A percentile compares a stretch with the other conserved stretches of the same genome.
Evolutionary conservation across 306 rosid genomes (phyloP).

Genomic region (Inga laurina): DNA sequence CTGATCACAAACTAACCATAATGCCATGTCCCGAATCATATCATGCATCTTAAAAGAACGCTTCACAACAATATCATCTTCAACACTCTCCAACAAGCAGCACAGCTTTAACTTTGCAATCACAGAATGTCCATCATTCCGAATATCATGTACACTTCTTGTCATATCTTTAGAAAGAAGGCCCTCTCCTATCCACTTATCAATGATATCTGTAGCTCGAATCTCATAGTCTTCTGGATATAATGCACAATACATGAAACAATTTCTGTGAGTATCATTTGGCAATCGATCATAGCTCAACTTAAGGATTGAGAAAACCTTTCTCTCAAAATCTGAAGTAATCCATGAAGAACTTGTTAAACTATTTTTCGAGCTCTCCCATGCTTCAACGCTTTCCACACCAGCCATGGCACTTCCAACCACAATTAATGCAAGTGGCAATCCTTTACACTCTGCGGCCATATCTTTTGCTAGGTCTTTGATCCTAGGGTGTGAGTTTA

Average conservation of each 20-base stretch:
- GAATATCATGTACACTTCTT: not conserved
- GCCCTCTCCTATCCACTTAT: conserved; percentile 13
- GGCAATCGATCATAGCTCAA: conserved; percentile 12
- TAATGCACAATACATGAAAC: conserved; percentile 22
- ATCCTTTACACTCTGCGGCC: not conserved
- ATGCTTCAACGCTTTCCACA: not conserved
- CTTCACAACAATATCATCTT: rapidly evolving
- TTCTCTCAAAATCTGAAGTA: not conserved
- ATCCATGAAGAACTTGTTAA: not conserved
- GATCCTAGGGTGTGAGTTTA: not conserved
- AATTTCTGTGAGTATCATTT: not conserved
- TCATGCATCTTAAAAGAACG: not conserved
- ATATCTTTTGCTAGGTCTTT: not conserved
- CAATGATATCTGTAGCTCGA: not conserved
- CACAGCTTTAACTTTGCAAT: conserved; percentile 1
- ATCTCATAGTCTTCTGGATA: conserved; percentile 9
- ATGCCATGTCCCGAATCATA: conserved; percentile 6
- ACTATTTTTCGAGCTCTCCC: not conserved
- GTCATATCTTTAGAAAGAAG: not conserved
- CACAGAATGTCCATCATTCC: not conserved
- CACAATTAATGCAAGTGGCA: not conserved
- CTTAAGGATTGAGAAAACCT: not conserved
- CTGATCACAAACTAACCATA: not conserved
- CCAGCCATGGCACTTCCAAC: not conserved
- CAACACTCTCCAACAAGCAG: conserved; percentile 5